Conservation (phyloP, 1,139 yeast genomes). For the Lodderomyces metapsilosis region DNA sequence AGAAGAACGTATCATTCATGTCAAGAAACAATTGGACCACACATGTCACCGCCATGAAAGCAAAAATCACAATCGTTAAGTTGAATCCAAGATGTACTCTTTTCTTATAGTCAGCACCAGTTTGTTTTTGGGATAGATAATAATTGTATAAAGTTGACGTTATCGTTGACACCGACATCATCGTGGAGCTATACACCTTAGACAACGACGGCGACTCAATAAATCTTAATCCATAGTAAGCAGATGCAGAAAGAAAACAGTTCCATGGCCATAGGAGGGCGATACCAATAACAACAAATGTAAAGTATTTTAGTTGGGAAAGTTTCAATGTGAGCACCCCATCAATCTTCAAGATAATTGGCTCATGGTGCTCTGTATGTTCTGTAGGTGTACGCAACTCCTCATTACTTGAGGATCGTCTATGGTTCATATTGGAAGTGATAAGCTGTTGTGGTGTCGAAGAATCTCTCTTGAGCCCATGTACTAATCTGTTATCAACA, state of each 20-base stretch:
- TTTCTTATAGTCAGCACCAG: constrained; percentile 56
- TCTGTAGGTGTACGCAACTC: background rate
- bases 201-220: constrained; percentile 51
- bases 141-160: constrained; percentile 62
- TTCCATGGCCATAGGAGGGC: constrained; percentile 97
- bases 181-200: constrained; percentile 69
- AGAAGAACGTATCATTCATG: constrained; percentile 40
- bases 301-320: constrained; percentile 51
- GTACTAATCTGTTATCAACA: background rate
- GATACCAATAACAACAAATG: constrained; percentile 70
- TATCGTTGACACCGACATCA: constrained; percentile 86
- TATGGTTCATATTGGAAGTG: constrained; percentile 8
- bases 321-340: constrained; percentile 21
- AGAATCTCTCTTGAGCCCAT: background rate
- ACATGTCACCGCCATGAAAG: constrained; percentile 53
- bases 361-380: constrained; percentile 19
- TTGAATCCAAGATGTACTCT: constrained; percentile 62
- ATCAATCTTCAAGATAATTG: constrained; percentile 24
- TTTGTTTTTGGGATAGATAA: constrained; percentile 67
- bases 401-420: constrained; percentile 13
- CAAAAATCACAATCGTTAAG: constrained; percentile 55
- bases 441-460: too few species aligned
- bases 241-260: constrained; percentile 81
- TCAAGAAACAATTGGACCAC: constrained; percentile 39
- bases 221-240: constrained; percentile 72